Percentiles rank a stretch among this genome's conserved stretches.
Evolutionary conservation across 768 basidiomycete genomes (phyloP).

Genomic region (Termitomyces titanicus): DNA sequence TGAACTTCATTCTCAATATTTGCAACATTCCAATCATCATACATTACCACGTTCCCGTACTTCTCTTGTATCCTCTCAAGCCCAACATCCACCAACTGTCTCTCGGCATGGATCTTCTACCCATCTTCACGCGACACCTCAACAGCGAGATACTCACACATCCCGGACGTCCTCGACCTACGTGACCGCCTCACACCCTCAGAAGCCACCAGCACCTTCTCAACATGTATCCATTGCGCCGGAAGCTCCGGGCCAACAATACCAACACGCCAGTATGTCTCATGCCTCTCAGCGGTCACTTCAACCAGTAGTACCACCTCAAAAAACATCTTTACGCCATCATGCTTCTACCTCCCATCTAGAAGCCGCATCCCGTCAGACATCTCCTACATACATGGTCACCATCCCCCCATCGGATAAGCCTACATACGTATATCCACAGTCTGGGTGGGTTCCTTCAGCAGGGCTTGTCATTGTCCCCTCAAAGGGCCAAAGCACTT

Average conservation of each 20-base stretch:
- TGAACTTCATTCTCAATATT: neutral
- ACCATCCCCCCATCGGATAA: neutral
- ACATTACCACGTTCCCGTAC: neutral
- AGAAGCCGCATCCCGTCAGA: neutral
- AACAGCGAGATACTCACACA: neutral
- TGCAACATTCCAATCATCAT: neutral
- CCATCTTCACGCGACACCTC: neutral
- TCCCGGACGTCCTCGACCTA: neutral
- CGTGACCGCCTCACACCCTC: neutral
- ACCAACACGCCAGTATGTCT: neutral
- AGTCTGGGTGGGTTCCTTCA: slow-evolving; percentile 3
- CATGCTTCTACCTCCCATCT: neutral
- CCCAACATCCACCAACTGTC: neutral
- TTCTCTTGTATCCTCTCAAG: neutral
- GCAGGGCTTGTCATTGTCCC: slow-evolving; percentile 11
- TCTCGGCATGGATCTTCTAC: neutral
- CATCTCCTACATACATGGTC: neutral
- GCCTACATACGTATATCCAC: slow-evolving; percentile 9
- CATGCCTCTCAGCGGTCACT: neutral
- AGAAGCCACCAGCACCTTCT: neutral
- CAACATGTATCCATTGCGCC: neutral
- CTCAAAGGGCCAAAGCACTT: neutral
- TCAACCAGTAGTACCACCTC: neutral
- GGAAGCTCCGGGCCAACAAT: neutral
- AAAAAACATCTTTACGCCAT: neutral